Evolutionary conservation across 805 yeast species (phyloP).

Genomic region (Osmozyma mogii): DNA sequence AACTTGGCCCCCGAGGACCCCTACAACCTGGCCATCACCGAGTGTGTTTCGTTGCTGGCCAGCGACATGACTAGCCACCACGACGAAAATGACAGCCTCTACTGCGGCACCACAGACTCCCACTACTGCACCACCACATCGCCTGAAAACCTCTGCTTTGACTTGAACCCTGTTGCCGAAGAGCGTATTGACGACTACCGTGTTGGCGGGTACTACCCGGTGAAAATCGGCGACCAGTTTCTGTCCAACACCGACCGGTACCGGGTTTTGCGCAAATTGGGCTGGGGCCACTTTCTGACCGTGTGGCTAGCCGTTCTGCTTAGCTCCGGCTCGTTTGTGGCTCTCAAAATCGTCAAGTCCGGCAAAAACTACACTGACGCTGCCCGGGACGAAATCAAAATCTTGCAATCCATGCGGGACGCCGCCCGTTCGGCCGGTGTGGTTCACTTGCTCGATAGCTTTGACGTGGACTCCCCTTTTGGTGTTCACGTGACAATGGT

Average conservation of each 20-base stretch:
- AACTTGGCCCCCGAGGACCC: background rate
- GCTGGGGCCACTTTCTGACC: conserved; percentile 97
- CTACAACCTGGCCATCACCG: background rate
- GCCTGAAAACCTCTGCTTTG: no score
- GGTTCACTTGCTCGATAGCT: conserved; percentile 73
- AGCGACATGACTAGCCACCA: background rate
- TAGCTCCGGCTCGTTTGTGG: conserved; percentile 87
- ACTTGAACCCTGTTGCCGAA: conserved; percentile 50
- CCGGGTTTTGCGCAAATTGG: conserved; percentile 77
- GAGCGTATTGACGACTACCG: conserved; percentile 82
- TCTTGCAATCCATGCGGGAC: conserved; percentile 37
- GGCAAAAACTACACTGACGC: conserved; percentile 90
- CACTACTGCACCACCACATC: no score
- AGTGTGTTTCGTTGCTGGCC: background rate
- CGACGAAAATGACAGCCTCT: no score
- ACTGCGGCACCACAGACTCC: no score
- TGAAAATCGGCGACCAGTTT: conserved; percentile 77
- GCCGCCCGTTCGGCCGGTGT: conserved; percentile 38
- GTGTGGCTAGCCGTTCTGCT: conserved; percentile 35
- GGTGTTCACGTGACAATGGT: conserved; percentile 96
- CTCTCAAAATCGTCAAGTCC: conserved; percentile 87
- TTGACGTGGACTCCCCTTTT: conserved; percentile 81
- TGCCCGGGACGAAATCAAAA: conserved; percentile 85
- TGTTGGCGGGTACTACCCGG: conserved; percentile 95
- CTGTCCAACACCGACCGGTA: conserved; percentile 57